A percentile compares a stretch with the other conserved stretches of the same genome.
Evolutionary conservation across 2,329 filamentous ascomycete species (phyloP).

Genomic region (Exophiala calicioides): DNA sequence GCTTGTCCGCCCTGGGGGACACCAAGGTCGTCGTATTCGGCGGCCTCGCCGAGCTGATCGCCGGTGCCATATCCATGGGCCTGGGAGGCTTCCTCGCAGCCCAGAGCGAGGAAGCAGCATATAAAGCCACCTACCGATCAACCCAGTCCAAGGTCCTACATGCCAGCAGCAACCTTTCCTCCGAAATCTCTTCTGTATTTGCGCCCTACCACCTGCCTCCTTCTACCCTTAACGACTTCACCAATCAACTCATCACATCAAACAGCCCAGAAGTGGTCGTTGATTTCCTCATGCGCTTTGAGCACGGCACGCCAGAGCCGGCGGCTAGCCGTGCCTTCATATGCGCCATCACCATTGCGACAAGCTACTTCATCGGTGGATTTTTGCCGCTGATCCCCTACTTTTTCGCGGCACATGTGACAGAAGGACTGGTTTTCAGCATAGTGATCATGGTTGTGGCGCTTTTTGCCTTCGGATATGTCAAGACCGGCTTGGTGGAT

Average conservation of each 20-base stretch:
- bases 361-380: slow-evolving; percentile 41
- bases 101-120: slow-evolving; percentile 41
- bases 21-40: slow-evolving; percentile 69
- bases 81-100: slow-evolving; percentile 72
- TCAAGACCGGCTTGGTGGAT: slow-evolving; percentile 46
- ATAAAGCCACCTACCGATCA: slow-evolving; percentile 19
- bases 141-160: slow-evolving; percentile 17
- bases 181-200: slow-evolving; percentile 19
- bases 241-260: slow-evolving; percentile 25
- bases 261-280: slow-evolving; percentile 19
- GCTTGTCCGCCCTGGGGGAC: slow-evolving; percentile 61
- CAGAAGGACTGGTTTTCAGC: slow-evolving; percentile 48
- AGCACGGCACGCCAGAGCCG: slow-evolving; percentile 42
- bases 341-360: slow-evolving; percentile 41
- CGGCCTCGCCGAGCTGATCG: slow-evolving; percentile 73
- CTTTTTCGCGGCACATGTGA: slow-evolving; percentile 42
- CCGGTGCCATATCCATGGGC: slow-evolving; percentile 76
- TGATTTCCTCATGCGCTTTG: slow-evolving; percentile 27
- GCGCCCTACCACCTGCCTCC: slow-evolving; percentile 23
- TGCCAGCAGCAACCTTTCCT: slow-evolving; percentile 16
- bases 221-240: slow-evolving; percentile 23
- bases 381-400: slow-evolving; percentile 56
- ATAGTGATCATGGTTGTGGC: slow-evolving; percentile 54
- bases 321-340: slow-evolving; percentile 35
- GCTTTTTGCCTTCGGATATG: slow-evolving; percentile 54